Base-by-base conservation (phyloP, 768 basidiomycete genomes). In the Russula sp. region DNA sequence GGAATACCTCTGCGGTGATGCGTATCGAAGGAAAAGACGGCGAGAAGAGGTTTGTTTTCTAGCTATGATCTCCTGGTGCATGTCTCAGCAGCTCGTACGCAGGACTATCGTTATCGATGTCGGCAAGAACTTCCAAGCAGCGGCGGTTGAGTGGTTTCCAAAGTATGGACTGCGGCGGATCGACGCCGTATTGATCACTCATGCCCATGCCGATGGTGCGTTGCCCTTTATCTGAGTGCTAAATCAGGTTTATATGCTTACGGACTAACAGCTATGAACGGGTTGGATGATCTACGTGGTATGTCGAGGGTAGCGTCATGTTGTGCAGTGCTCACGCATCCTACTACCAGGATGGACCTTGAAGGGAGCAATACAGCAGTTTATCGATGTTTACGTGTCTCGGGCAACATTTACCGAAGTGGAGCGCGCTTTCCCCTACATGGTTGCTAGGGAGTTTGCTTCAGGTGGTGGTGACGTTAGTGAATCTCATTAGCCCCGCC, bases 271-370 rank as follows among this genome's bases (percentile, higher is more conserved):
- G 93, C 93, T 7, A 90, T 93, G 77, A 92, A 93, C 68, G 93
- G 93, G 3, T 73, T 96, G 59, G 93, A 96, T 73, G 93, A 96
- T 72, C 75, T 95, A 41, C 79, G 93, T 77, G 87, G 90, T 86
- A 64, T 59, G 77, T 72, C 39, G 63, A 36, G 61, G 11, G 11
- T 36, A 39, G 46, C 25, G 55, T 49, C 38, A 36, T 38, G 14
- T 7, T 8, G 7, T 22, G 22, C 36, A 2, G 32, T 22, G 7
- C 7, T 55, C 46, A 61, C 34, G 43, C 35, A 61, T 32, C 14
- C 18, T 20, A 16, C 63, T 65, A 32, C 32, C 66, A 90, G 90
- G 80, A 55, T 93, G 90, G 90, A 93, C 90, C 2, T 71, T 91
- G 65, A 67, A 73, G 41, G 72, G 77, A 38, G 78, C 81, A 20